Evolutionary conservation across 2,329 filamentous ascomycete species (phyloP).

Genomic region (Phaeophleospora eucalypticola): DNA sequence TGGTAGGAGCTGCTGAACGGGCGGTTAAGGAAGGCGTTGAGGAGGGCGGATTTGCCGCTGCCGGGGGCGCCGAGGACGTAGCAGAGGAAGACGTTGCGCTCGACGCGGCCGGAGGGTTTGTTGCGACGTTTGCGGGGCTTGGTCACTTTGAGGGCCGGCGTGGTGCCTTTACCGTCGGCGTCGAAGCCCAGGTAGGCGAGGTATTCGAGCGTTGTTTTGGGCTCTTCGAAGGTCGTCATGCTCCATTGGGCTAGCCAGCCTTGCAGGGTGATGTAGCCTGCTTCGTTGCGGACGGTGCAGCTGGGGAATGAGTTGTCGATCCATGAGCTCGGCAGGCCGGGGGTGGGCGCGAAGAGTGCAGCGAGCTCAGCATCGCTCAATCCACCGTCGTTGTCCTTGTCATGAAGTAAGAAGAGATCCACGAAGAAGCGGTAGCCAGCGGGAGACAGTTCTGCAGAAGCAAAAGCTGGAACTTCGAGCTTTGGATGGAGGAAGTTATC

Average conservation of each 20-base stretch:
- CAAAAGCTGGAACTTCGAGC: slow-evolving; percentile 87
- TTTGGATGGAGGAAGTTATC: slow-evolving; percentile 89
- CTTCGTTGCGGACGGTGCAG: slow-evolving; percentile 91
- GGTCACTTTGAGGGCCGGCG: slow-evolving; percentile 86
- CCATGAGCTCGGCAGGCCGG: slow-evolving; percentile 84
- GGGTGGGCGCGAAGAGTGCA: slow-evolving; percentile 87
- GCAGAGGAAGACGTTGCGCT: slow-evolving; percentile 89
- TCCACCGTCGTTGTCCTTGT: slow-evolving; percentile 96
- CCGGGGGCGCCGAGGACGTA: slow-evolving; percentile 83
- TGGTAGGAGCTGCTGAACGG: slow-evolving; percentile 80
- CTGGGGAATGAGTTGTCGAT: slow-evolving; percentile 83
- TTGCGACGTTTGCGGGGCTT: slow-evolving; percentile 83
- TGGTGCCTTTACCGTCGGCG: slow-evolving; percentile 64
- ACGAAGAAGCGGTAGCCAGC: slow-evolving; percentile 96
- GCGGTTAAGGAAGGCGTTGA: slow-evolving; percentile 86
- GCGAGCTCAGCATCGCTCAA: slow-evolving; percentile 80
- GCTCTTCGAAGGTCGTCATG: slow-evolving; percentile 97
- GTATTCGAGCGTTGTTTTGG: slow-evolving; percentile 92
- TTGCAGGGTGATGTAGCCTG: slow-evolving; percentile 89
- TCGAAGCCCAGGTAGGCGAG: slow-evolving; percentile 96
- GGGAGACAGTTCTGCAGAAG: slow-evolving; percentile 89
- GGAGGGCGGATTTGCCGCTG: slow-evolving; percentile 84
- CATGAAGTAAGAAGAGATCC: slow-evolving; percentile 88
- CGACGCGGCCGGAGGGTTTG: slow-evolving; percentile 74
- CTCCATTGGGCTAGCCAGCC: slow-evolving; percentile 99